Evolutionary conservation across 441 rosid species (phyloP), one percentile per base, ranked within the genome.

Genomic region (Populus hybrid): DNA sequence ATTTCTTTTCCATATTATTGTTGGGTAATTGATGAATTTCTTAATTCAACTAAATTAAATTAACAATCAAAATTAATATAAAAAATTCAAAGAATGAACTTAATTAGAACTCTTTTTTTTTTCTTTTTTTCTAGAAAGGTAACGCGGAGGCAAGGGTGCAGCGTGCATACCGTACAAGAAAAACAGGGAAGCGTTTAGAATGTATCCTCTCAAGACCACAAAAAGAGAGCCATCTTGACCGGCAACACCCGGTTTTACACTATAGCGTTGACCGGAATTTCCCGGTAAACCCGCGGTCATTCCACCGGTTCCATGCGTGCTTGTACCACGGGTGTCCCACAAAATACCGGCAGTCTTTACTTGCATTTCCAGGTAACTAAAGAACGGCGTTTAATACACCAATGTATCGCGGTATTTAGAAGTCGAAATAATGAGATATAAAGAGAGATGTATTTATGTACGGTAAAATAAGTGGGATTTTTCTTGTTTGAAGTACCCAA

Each of bases 321-420:
- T 83, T 87, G 86, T 81, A 82, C 83, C 75, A 81, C 88, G 86
- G 91, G 78, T 87, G 92, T 89, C 85, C 85, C 84, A 81, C 82
- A 63, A 81, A 79, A 77, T 75, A 85, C 90, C 90, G 86, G 90
- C 87, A 79, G 75, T 36, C 84, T 71, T 73, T 34, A 36, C 83
- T 88, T 80, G 74, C 85, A 69, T 73, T 85, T 86, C 85, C 86
- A 86, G 88, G 89, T 80, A 63, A 74, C 71, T 66, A 69, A 75
- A 84, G n/a, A 86, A 85, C 88, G 91, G 91, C 91, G 87, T 86
- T 78, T 73, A 32, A 21, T 28, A 4, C 18, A 34, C 7, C 59
- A 82, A 66, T 18, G 77, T 78, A 35, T 79, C 84, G 71, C 87
- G 85, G 64, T 72, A 84, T 67, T 5, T 73, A 30, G n/a, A 67